A percentile compares a stretch with the other conserved stretches of the same genome.
phyloP scores from a whole-genome alignment of 2,329 filamentous ascomycete genomes.

The Pseudocercospora musae region DNA sequence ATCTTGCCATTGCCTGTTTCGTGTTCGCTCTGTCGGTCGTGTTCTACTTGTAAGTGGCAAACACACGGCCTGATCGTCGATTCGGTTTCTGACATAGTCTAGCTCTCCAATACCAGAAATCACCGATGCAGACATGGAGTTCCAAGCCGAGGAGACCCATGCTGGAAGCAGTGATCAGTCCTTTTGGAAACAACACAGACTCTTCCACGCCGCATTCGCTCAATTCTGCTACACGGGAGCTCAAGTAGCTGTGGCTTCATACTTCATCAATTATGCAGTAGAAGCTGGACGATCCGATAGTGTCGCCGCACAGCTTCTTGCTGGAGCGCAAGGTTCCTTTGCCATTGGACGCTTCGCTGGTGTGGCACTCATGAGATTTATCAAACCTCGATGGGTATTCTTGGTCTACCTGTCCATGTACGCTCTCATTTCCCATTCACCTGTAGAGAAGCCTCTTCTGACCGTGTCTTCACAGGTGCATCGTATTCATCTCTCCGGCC shows the following conservation, averaged over 20 bases:
- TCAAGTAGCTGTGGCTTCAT: conserved; percentile 57
- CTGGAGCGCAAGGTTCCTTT: conserved; percentile 71
- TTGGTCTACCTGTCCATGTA: conserved; percentile 60
- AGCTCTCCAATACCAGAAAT: conserved; percentile 52
- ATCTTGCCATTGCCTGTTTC: conserved; percentile 61
- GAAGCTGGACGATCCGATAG: conserved; percentile 54
- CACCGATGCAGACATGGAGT: conserved; percentile 61
- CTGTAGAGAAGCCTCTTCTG: not conserved
- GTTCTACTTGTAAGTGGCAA: conserved; percentile 50
- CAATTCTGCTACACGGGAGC: conserved; percentile 80
- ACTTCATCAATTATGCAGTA: conserved; percentile 66
- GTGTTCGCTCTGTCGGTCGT: conserved; percentile 55
- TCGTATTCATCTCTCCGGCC: conserved; percentile 56
- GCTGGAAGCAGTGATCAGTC: conserved; percentile 43
- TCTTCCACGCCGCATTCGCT: conserved; percentile 72
- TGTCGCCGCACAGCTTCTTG: conserved; percentile 64
- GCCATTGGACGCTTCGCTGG: conserved; percentile 70
- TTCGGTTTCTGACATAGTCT: not conserved
- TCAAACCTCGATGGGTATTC: conserved; percentile 67
- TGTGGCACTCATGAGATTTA: conserved; percentile 61
- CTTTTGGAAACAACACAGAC: conserved; percentile 61
- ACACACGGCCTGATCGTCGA: not conserved
- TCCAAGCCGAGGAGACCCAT: conserved; percentile 42
- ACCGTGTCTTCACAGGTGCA: conserved; percentile 28
- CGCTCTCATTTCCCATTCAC: not conserved